These are phyloP conservation scores for Pisolithus albus DNA, from an alignment of 768 basidiomycete species.

Conservation along the genomic window DNA sequence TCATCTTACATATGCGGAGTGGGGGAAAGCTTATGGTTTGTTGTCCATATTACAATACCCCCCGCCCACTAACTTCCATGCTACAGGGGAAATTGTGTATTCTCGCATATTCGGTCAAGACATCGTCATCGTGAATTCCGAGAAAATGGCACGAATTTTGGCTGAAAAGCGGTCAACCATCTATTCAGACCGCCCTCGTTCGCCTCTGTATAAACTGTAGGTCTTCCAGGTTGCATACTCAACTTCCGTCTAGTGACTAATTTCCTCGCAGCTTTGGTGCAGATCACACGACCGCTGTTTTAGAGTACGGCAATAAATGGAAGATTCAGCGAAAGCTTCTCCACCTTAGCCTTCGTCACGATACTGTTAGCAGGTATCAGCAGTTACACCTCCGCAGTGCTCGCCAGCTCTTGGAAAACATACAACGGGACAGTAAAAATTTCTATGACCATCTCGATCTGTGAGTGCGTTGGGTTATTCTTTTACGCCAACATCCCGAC, in stretches of 20 bases:
- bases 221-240: neutral
- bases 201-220: neutral
- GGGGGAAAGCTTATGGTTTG: conserved; percentile 15
- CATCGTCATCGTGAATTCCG: conserved; percentile 4
- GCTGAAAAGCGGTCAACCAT: conserved; percentile 5
- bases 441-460: too few species aligned
- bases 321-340: conserved; percentile 11
- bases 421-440: conserved; percentile 6
- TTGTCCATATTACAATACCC: neutral
- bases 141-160: conserved; percentile 3
- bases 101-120: neutral
- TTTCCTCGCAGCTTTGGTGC: conserved; percentile 1
- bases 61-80: neutral
- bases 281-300: conserved; percentile 5
- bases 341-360: conserved; percentile 7
- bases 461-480: too few species aligned
- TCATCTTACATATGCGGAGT: conserved; percentile 12
- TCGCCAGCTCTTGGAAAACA: conserved; percentile 25
- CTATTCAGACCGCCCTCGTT: neutral
- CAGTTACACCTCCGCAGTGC: conserved; percentile 29
- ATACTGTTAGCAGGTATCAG: conserved; percentile 14
- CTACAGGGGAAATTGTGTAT: too few species aligned
- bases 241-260: neutral
- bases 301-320: conserved; percentile 12
- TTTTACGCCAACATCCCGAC: too few species aligned